Conservation (phyloP, 805 yeast genomes). For the Wickerhamiella siamensis region DNA sequence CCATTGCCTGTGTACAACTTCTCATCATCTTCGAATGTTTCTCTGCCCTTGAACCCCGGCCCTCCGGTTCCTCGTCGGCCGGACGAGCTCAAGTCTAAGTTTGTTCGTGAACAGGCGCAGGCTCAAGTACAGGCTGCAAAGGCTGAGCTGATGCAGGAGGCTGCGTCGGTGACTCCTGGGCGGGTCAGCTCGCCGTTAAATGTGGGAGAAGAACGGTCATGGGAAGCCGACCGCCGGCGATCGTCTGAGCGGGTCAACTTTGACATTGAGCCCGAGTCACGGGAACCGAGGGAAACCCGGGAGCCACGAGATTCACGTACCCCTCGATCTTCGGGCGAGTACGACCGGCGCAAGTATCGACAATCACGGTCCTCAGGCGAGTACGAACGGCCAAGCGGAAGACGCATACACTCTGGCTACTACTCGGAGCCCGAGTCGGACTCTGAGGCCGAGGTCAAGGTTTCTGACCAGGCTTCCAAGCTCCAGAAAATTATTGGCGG, state of each 20-base stretch:
- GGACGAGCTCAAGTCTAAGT: constrained; percentile 2
- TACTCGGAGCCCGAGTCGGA: background rate
- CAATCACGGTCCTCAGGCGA: background rate
- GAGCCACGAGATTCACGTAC: background rate
- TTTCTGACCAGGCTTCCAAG: constrained; percentile 16
- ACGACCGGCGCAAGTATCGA: background rate
- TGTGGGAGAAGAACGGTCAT: background rate
- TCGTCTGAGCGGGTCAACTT: background rate
- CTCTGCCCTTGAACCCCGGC: background rate
- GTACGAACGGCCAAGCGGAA: background rate
- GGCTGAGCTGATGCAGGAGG: background rate
- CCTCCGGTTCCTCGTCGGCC: background rate
- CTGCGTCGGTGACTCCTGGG: background rate
- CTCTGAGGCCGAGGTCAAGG: background rate
- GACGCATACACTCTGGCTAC: background rate
- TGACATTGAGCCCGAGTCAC: background rate
- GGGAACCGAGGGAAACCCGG: too few relatives aligned
- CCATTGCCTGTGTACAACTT: background rate
- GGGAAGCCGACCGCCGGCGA: background rate
- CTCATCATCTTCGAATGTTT: background rate
- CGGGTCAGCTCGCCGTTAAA: too few relatives aligned
- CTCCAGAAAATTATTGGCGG: constrained; percentile 25
- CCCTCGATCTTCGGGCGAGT: background rate
- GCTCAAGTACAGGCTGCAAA: constrained; percentile 9
- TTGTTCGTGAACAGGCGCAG: constrained; percentile 7